These are phyloP conservation scores for Fusarium oligoseptatum DNA, from an alignment of 2,329 filamentous ascomycete genomes.

Conservation along the genomic window DNA sequence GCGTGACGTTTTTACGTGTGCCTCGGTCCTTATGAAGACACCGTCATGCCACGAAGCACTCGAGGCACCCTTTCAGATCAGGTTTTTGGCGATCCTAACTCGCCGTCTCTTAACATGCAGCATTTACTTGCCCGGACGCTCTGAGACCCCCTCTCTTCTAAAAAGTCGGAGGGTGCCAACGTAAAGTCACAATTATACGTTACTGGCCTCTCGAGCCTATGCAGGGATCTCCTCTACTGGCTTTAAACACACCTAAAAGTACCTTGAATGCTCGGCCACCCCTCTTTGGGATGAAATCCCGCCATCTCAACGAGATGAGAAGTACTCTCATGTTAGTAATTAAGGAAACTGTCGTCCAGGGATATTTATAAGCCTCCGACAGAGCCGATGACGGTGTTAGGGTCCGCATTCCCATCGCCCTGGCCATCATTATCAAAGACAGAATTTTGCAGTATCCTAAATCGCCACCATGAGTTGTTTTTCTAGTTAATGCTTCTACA, in stretches of 20 bases:
- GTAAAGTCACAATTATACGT: no score
- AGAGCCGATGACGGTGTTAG: no score
- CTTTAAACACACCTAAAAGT: not conserved
- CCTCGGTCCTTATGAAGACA: not conserved
- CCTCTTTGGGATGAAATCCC: not conserved
- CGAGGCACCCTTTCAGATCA: not conserved
- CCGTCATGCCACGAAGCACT: not conserved
- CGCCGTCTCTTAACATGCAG: not conserved
- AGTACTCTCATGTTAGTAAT: not conserved
- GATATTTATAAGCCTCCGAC: no score
- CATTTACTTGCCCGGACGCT: not conserved
- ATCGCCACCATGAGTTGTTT: not conserved
- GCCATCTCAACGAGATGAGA: not conserved
- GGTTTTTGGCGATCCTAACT: not conserved
- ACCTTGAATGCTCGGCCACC: not conserved
- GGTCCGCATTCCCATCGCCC: no score
- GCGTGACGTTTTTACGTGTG: not conserved
- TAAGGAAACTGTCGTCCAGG: no score
- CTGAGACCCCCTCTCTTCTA: not conserved
- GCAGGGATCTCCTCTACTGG: not conserved
- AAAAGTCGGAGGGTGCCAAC: not conserved
- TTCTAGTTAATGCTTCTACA: not conserved
- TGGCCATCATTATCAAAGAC: no score
- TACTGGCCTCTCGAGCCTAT: not conserved
- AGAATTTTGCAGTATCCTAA: no score